Percentiles rank a stretch among this genome's conserved stretches.
phyloP scores from a whole-genome alignment of 192 early-diverging fungal species.

The Linnemannia schmuckeri region DNA sequence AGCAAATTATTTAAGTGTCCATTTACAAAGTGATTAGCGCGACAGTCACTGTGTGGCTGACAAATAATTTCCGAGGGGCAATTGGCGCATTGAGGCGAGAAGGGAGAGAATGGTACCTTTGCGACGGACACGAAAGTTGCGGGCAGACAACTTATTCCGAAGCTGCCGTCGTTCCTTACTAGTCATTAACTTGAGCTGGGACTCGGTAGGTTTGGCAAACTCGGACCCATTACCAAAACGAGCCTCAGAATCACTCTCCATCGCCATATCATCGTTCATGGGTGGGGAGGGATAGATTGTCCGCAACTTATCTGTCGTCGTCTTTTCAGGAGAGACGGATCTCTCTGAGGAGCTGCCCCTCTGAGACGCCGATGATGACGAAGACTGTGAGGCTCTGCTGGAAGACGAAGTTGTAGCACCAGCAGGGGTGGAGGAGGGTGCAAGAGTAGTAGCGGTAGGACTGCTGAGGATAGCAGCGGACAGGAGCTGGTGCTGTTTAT shows the following conservation, averaged over 20 bases:
- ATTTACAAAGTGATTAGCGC: neutral
- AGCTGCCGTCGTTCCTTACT: conserved; percentile 82
- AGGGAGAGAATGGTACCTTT: conserved; percentile 63
- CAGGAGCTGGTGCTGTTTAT: conserved; percentile 40
- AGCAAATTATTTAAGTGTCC: neutral
- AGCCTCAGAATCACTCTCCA: conserved; percentile 43
- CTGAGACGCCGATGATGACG: neutral
- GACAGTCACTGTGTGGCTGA: too few relatives aligned
- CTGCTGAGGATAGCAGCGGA: conserved; percentile 16
- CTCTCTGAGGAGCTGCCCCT: conserved; percentile 27
- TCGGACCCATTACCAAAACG: neutral
- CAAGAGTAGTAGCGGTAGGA: neutral
- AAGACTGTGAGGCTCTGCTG: neutral
- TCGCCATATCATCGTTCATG: conserved; percentile 23
- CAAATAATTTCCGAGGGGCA: neutral
- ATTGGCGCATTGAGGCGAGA: too few relatives aligned
- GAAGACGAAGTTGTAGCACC: neutral
- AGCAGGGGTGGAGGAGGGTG: neutral
- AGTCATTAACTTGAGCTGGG: conserved; percentile 70
- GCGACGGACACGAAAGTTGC: conserved; percentile 84
- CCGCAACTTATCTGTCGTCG: neutral
- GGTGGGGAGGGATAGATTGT: conserved; percentile 35
- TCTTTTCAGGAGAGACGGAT: conserved; percentile 26
- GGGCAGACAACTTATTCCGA: conserved; percentile 87
- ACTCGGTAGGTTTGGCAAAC: conserved; percentile 2